Evolutionary conservation across 805 yeast species (phyloP), one percentile per base, ranked within the genome.

Genomic region (Ogataea saltuana): DNA sequence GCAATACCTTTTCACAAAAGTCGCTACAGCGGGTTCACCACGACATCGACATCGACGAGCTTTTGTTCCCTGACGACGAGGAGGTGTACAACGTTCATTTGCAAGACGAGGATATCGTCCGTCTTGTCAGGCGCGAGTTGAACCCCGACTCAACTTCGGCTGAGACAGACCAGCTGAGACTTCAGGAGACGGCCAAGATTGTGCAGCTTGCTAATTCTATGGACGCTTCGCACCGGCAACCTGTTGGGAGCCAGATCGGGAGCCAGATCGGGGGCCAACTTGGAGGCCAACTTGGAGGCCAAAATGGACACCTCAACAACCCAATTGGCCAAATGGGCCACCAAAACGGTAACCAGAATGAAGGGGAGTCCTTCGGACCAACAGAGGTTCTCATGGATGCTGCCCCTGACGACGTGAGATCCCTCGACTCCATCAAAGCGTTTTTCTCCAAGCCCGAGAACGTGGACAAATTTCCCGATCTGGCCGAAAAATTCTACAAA

Each of bases 11-110:
- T 17, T 23, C 46, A 11, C n/a, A 21, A n/a, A 28, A 27, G 10
- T 42, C 45, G 25, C 25, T 43, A 11, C 40, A 36, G 15, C 34
- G 41, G 20, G 31, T 32, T 4, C 35, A 34, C 16, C 13, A 39
- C 16, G 51, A 45, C 4, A 13, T 46, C 22, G 53, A 56, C 11
- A 32, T 68, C 11, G 65, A 67, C 32, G 54, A 61, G 15, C 42
- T 67, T 13, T 33, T 70, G 21, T 68, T 68, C 42, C 74, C 74
- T 1, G 39, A 44, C 2, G 70, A 68, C 41, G 74, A 70, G 42
- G 51, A 45, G 10, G 60, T 69, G 6, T 28, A 39, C 10, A 67
- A 67, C 41, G 52, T 42, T n/a, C 61, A 58, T 30, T 39, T 62
- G n/a, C 46, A 59, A 1, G 70, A 68, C 32, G 51, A 49, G n/a